Base-by-base conservation (phyloP, 345 rosid genomes). In the Pistacia atlantica region DNA sequence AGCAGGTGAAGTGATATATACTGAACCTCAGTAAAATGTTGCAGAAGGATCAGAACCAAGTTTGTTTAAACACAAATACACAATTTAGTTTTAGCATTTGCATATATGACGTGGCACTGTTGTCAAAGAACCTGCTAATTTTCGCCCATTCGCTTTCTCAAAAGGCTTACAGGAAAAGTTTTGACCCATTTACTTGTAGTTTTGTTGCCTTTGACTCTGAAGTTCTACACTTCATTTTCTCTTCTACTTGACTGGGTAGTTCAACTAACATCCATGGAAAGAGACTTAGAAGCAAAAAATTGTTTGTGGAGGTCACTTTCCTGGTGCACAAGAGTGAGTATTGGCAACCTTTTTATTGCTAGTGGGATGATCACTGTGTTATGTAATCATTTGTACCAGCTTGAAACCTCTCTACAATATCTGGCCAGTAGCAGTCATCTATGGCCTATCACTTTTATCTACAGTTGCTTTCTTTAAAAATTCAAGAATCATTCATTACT, bases 331-430 rank as follows among this genome's bases (percentile, higher is more conserved):
- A 38, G 68, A 16, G 9, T 6, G 22, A 5, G 48, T 17, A 12
- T 35, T 65, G 25, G 20, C 11, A 5, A 16, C 64, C 38, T 8
- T 65, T 8, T 35, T 12, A 17, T 20, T 1, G 20, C 49, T n/a
- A 65, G 48, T 65, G 68, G 68, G 48, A 65, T 65, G 68, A 65
- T 37, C 68, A 65, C 49, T 37, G 9, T 17, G 68, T 5, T 65
- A 1, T 14, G 49, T 18, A 35, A 65, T 65, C 68, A 65, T 65
- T 35, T 33, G 20, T 38, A 65, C 68, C 68, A 37, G 49, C 49
- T 11, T 65, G 37, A 37, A 37, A 65, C 25, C 46, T 65, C 31
- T 0, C 1, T 60, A 60, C 25, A 60, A 4, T 60, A 60, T 60
- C 65, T 60, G 31, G 3, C 62, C 28, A 58, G 62, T 20, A 22